Percentiles rank a stretch among this genome's conserved stretches.
These are phyloP conservation scores for Xylaria sp. DNA, from an alignment of 2,329 filamentous ascomycete species.

Conservation along the genomic window DNA sequence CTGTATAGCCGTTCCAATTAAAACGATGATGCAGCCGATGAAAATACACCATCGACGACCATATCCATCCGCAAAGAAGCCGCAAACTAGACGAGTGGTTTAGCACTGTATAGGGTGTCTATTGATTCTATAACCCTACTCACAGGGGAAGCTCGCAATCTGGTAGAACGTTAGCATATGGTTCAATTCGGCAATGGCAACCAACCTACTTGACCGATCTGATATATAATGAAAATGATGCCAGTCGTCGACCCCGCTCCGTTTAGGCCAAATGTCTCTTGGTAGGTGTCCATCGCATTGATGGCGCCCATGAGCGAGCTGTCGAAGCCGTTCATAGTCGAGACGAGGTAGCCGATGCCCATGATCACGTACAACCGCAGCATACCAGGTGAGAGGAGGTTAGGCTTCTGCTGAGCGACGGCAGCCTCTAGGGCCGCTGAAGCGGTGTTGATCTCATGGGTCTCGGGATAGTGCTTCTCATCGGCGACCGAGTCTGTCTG, in stretches of 20 bases:
- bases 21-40: slow-evolving; percentile 57
- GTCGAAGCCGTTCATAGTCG: slow-evolving; percentile 64
- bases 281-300: slow-evolving; percentile 59
- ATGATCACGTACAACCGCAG: slow-evolving; percentile 47
- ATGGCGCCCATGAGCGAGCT: slow-evolving; percentile 59
- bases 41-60: slow-evolving; percentile 63
- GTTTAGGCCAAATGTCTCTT: slow-evolving; percentile 53
- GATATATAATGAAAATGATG: slow-evolving; percentile 55
- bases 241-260: slow-evolving; percentile 55
- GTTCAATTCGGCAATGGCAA: not conserved
- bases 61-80: slow-evolving; percentile 56
- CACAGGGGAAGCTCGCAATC: slow-evolving; percentile 55
- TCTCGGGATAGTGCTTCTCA: slow-evolving; percentile 35
- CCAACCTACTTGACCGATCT: slow-evolving; percentile 47
- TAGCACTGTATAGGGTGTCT: not conserved
- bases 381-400: slow-evolving; percentile 43
- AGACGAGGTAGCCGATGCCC: slow-evolving; percentile 48
- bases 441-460: slow-evolving; percentile 44
- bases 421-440: slow-evolving; percentile 45
- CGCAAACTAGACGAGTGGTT: slow-evolving; percentile 44
- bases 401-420: slow-evolving; percentile 44
- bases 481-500: slow-evolving; percentile 29
- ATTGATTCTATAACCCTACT: not conserved
- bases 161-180: not conserved
- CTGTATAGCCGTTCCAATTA: slow-evolving; percentile 57